Evolutionary conservation across 2,329 filamentous ascomycete genomes (phyloP), one percentile per base, ranked within the genome.

Genomic region (Cladobotryum protrusum): DNA sequence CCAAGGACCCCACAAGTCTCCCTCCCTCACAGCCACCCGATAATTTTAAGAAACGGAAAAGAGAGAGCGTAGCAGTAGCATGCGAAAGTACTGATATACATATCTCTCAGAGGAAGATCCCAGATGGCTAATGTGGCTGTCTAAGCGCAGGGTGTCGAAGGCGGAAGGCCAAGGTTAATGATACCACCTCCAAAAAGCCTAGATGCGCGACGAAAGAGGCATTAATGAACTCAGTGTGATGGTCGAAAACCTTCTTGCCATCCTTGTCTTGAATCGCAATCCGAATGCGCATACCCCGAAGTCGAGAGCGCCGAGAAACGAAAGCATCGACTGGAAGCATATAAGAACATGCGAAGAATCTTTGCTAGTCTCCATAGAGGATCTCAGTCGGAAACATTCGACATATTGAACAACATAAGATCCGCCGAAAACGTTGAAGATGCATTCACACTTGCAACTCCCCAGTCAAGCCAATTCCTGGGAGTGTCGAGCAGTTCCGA

Each of bases 181-280:
- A 8, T 5, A 13, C n/a, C n/a, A 6, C 9, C 5, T 34, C 6
- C 12, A 44, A 5, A 17, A 4, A 11, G 12, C 14, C 29, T 29
- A 32, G 14, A 14, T 12, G 32, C 17, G 13, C 37, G 18, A 29
- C 3, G 24, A 29, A 2, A 9, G 6, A 24, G 19, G n/a, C n/a
- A n/a, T 41, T 29, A 32, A 36, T 35, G 8, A 47, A 14, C 15
- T 2, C 18, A 56, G 54, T 54, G 54, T 45, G 45, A 56, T 32
- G 52, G 54, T 20, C 17, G 37, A 1, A 36, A 35, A n/a, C 52
- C 42, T 9, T 42, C 12, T 8, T 53, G 52, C n/a, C n/a, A 2
- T 12, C n/a, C 15, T n/a, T 53, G 52, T 24, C 3, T 33, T 13
- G 15, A 11, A 2, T 20, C 36, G 1, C 33, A 5, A 11, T 14